A percentile compares a stretch with the other conserved stretches of the same genome.
These are phyloP conservation scores for Lachnellula hyalina DNA, from an alignment of 2,329 filamentous ascomycete species.

Conservation along the genomic window DNA sequence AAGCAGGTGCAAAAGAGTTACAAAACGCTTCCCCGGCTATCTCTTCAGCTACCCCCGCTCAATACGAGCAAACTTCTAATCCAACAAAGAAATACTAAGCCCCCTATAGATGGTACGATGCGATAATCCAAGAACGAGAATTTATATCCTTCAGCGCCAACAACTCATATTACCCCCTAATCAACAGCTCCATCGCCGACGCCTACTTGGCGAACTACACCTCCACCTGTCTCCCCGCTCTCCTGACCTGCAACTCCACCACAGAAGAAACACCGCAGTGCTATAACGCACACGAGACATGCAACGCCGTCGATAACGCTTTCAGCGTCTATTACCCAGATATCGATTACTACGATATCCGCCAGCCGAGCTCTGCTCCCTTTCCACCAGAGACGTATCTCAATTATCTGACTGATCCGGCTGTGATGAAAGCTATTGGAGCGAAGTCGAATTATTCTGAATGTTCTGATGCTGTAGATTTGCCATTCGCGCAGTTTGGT, in stretches of 20 bases:
- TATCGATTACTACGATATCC: constrained; percentile 27
- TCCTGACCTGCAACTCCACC: constrained; percentile 33
- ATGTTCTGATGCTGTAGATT: constrained; percentile 33
- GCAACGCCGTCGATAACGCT: constrained; percentile 23
- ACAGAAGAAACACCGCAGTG: constrained; percentile 75
- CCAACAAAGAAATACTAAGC: neutral
- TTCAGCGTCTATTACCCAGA: constrained; percentile 11
- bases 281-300: constrained; percentile 56
- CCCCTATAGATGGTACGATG: constrained; percentile 39
- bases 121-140: constrained; percentile 46
- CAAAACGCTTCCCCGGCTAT: neutral
- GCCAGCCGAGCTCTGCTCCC: constrained; percentile 26
- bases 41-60: neutral
- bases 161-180: constrained; percentile 37
- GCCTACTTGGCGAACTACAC: constrained; percentile 34
- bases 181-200: constrained; percentile 32
- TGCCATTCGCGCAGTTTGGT: constrained; percentile 35
- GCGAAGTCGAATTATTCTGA: constrained; percentile 37
- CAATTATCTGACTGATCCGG: constrained; percentile 33
- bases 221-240: constrained; percentile 33
- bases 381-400: constrained; percentile 36
- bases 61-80: no score
- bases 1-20: neutral
- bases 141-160: constrained; percentile 27
- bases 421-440: constrained; percentile 38